Conservation (phyloP, 106 monocot genomes). For the Ottelia alismoides region DNA sequence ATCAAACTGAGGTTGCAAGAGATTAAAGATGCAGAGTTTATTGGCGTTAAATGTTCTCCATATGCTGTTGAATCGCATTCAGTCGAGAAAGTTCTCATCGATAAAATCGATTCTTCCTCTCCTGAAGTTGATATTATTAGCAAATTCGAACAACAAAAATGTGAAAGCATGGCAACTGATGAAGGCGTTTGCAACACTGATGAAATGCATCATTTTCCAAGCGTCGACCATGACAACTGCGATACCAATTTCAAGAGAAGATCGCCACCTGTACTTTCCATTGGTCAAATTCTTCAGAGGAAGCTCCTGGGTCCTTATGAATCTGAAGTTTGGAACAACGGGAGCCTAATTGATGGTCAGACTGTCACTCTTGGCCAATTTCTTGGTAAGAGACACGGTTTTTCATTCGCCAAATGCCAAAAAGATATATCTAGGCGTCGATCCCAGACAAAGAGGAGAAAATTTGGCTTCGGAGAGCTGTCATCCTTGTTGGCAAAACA, state of each 20-base stretch:
- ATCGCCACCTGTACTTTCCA: slow-evolving; percentile 34
- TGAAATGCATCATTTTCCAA: slow-evolving; percentile 17
- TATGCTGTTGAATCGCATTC: no score
- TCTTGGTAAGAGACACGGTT: slow-evolving; percentile 27
- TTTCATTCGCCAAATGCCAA: slow-evolving; percentile 12
- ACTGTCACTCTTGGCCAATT: slow-evolving; percentile 60
- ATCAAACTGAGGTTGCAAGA: slow-evolving; percentile 29
- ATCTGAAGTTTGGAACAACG: slow-evolving; percentile 4
- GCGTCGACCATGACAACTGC: slow-evolving; percentile 6
- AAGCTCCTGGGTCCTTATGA: slow-evolving; percentile 44
- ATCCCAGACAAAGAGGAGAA: slow-evolving; percentile 45
- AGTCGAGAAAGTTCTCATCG: slow-evolving; percentile 36
- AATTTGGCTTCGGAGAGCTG: slow-evolving; percentile 41
- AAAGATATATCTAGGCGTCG: slow-evolving; percentile 8
- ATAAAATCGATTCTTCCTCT: slow-evolving; percentile 41
- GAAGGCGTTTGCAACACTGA: slow-evolving; percentile 52
- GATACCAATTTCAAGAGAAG: slow-evolving; percentile 30
- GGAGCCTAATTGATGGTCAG: slow-evolving; percentile 7
- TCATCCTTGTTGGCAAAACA: slow-evolving; percentile 33
- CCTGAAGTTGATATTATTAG: slow-evolving; percentile 37
- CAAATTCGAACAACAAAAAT: slow-evolving; percentile 50
- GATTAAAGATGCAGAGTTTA: slow-evolving; percentile 12
- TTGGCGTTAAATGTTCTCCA: slow-evolving; percentile 13
- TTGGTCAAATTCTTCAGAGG: slow-evolving; percentile 70
- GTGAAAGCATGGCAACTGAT: slow-evolving; percentile 41